A percentile compares a stretch with the other conserved stretches of the same genome.
Conservation (phyloP, 768 basidiomycete species). For the Artomyces pyxidatus region DNA sequence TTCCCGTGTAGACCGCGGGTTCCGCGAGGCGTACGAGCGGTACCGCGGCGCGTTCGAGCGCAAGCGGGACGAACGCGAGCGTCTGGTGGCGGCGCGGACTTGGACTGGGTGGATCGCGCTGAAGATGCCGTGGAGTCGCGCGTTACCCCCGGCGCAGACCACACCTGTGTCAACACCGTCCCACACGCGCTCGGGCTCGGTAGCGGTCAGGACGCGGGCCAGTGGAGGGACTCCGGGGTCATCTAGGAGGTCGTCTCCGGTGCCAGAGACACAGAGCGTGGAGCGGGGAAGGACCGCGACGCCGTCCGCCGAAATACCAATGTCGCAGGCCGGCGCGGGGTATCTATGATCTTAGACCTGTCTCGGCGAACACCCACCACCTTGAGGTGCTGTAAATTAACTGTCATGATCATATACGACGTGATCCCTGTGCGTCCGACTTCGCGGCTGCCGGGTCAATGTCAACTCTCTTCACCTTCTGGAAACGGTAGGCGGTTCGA, state of each 20-base stretch:
- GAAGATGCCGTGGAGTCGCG: conserved; percentile 21
- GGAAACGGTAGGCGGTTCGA: too few species aligned
- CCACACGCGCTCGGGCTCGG: conserved; percentile 9
- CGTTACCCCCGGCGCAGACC: conserved; percentile 3
- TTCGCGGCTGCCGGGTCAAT: too few species aligned
- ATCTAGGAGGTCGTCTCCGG: conserved; percentile 9
- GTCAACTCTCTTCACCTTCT: too few species aligned
- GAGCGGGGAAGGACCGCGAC: not conserved
- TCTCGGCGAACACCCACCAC: too few species aligned
- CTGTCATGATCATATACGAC: too few species aligned
- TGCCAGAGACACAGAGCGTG: not conserved
- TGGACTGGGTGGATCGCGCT: conserved; percentile 24
- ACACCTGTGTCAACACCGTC: conserved; percentile 7
- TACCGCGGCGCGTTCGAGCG: conserved; percentile 85
- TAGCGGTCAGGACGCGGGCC: conserved; percentile 1
- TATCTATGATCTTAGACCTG: too few species aligned
- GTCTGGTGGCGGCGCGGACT: conserved; percentile 24
- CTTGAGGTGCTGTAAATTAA: too few species aligned
- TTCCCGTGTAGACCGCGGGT: conserved; percentile 70
- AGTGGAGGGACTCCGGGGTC: conserved; percentile 1
- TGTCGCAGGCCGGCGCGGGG: not conserved
- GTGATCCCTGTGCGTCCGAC: too few species aligned
- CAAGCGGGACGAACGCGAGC: conserved; percentile 56
- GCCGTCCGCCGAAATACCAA: not conserved
- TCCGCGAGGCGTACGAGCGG: conserved; percentile 88